Percentiles rank a stretch among this genome's conserved stretches.
These are phyloP conservation scores for Leccinum uliginosum DNA, from an alignment of 768 basidiomycete species.

Conservation along the genomic window DNA sequence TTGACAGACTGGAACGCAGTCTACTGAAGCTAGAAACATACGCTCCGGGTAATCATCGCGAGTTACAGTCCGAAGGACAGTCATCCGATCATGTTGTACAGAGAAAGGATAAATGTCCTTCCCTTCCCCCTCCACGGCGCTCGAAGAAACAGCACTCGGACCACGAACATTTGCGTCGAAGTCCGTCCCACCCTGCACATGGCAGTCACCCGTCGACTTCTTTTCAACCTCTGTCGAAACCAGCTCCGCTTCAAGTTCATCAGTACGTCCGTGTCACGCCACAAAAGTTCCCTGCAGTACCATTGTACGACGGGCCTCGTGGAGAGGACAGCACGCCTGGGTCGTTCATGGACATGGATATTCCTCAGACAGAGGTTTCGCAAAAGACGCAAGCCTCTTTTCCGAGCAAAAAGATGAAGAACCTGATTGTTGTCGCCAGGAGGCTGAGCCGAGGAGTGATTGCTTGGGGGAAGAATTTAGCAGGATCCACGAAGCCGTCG, in stretches of 20 bases:
- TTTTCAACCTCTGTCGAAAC: conserved; percentile 4
- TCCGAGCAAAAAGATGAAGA: conserved; percentile 15
- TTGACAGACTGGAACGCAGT: conserved; percentile 33
- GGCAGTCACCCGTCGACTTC: conserved; percentile 5
- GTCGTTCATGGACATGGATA: conserved; percentile 35
- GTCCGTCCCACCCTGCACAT: background rate
- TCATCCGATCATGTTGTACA: conserved; percentile 1
- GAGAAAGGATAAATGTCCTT: conserved; percentile 15
- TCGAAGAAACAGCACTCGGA: conserved; percentile 14
- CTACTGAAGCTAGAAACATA: conserved; percentile 30
- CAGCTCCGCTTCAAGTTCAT: background rate
- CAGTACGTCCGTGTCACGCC: background rate
- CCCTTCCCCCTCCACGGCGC: conserved; percentile 16
- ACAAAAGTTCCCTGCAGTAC: background rate
- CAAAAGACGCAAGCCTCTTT: conserved; percentile 13
- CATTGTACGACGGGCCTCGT: background rate
- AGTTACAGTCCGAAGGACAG: conserved; percentile 17
- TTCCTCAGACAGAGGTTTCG: conserved; percentile 8
- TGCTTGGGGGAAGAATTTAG: conserved; percentile 27
- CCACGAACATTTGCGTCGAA: background rate
- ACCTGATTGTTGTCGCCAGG: conserved; percentile 19
- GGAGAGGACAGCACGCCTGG: conserved; percentile 6
- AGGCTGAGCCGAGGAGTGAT: conserved; percentile 27
- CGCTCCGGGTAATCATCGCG: conserved; percentile 22
- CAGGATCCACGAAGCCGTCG: conserved; percentile 12